A percentile compares a stretch with the other conserved stretches of the same genome.
Conservation (phyloP, 768 basidiomycete genomes). For the Pisolithus sp. region DNA sequence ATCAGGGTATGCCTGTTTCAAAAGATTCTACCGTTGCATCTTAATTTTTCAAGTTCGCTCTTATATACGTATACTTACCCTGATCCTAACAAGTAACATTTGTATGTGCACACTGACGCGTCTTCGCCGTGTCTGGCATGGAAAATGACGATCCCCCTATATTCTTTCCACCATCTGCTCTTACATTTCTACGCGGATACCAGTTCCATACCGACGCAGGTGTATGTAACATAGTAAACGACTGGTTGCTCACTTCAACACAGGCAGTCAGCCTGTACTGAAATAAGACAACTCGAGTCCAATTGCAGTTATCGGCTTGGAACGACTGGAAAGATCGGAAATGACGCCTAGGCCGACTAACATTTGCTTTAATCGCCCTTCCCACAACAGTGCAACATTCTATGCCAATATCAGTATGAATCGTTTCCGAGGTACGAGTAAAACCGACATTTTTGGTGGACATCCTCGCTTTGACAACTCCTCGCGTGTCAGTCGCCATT, state of each 20-base stretch:
- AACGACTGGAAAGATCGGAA: constrained; percentile 80
- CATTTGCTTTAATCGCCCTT: constrained; percentile 85
- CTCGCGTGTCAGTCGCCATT: constrained; percentile 42
- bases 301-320: constrained; percentile 82
- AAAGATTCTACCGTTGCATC: constrained; percentile 24
- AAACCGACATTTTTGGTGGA: constrained; percentile 80
- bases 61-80: too few relatives aligned
- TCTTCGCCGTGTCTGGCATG: constrained; percentile 12
- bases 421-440: not conserved
- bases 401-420: constrained; percentile 22
- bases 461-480: constrained; percentile 84
- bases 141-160: constrained; percentile 17
- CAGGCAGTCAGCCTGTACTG: constrained; percentile 43
- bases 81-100: too few relatives aligned
- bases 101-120: constrained; percentile 4
- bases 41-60: constrained; percentile 3
- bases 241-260: not conserved
- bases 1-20: constrained; percentile 19
- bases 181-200: constrained; percentile 18
- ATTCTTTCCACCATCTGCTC: constrained; percentile 10
- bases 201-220: constrained; percentile 2
- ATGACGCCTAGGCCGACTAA: constrained; percentile 85
- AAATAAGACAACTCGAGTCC: constrained; percentile 95
- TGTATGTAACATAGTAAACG: constrained; percentile 18
- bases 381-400: constrained; percentile 92